Percentiles rank a stretch among this genome's conserved stretches.
Conservation (phyloP, 495 filamentous ascomycete species). For the Sordaria brevicollis region DNA sequence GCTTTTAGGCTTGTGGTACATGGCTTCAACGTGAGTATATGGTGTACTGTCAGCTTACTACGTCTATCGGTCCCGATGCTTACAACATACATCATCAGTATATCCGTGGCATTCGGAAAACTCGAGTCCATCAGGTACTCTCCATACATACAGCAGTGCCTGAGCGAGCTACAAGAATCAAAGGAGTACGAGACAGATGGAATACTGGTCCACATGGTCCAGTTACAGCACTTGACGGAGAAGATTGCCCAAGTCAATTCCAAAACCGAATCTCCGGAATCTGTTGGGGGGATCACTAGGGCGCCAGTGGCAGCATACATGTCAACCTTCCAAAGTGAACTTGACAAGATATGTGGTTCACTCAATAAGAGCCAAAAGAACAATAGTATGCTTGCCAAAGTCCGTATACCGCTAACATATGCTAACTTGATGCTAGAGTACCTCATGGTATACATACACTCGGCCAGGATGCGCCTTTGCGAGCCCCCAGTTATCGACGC, state of each 20-base stretch:
- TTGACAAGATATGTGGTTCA: slow-evolving; percentile 17
- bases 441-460: slow-evolving; percentile 7
- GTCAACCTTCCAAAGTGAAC: slow-evolving; percentile 19
- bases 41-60: neutral
- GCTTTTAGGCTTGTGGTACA: slow-evolving; percentile 31
- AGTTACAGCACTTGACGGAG: slow-evolving; percentile 29
- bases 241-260: slow-evolving; percentile 21
- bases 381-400: neutral
- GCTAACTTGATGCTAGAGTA: neutral
- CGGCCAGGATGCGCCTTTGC: slow-evolving; percentile 18
- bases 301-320: slow-evolving; percentile 14
- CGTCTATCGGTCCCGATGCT: slow-evolving; percentile 5
- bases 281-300: slow-evolving; percentile 4
- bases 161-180: slow-evolving; percentile 21
- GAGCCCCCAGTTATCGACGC: slow-evolving; percentile 20
- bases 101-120: neutral
- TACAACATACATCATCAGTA: slow-evolving; percentile 17
- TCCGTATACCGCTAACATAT: too few species aligned
- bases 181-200: slow-evolving; percentile 23
- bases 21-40: slow-evolving; percentile 26
- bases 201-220: slow-evolving; percentile 22
- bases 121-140: slow-evolving; percentile 25
- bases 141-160: slow-evolving; percentile 24
- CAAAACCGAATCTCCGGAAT: slow-evolving; percentile 7
- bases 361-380: slow-evolving; percentile 3